These are phyloP conservation scores for Zygoascus sp. DNA, from an alignment of 1,139 yeast genomes.

Conservation along the genomic window DNA sequence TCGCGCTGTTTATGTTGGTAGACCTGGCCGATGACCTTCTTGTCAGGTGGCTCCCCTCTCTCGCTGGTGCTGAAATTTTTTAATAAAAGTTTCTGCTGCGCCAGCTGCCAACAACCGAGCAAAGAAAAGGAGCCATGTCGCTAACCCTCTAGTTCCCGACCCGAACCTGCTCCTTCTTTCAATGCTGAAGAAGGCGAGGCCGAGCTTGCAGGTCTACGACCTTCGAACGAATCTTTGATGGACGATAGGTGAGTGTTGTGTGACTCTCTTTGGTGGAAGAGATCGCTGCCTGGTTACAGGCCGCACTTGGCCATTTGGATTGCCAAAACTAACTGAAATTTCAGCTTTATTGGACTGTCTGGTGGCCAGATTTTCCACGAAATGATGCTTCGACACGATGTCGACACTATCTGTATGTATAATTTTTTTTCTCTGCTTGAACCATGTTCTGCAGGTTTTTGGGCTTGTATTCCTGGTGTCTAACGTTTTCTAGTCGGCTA, in stretches of 20 bases:
- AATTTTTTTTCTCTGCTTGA: not conserved
- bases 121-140: too few species aligned
- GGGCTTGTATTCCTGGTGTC: constrained; percentile 29
- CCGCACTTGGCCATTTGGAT: too few species aligned
- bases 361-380: constrained; percentile 99
- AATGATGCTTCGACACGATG: constrained; percentile 95
- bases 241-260: constrained; percentile 22
- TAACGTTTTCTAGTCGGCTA: constrained; percentile 34
- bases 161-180: constrained; percentile 52
- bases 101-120: too few species aligned
- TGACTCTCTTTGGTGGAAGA: not conserved
- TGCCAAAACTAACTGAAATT: constrained; percentile 64
- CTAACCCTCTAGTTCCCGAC: constrained; percentile 32
- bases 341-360: constrained; percentile 85
- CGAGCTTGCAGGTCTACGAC: constrained; percentile 14
- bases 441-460: not conserved
- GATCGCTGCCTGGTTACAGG: too few species aligned
- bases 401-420: constrained; percentile 90
- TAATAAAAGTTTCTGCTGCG: not conserved
- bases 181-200: constrained; percentile 29
- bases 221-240: constrained; percentile 21
- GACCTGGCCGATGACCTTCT: too few species aligned
- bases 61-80: constrained; percentile 7
- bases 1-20: too few species aligned
- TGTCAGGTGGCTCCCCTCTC: too few species aligned